Evolutionary conservation across 305 asterid species (phyloP).

Genomic region (Rubia peregrina): DNA sequence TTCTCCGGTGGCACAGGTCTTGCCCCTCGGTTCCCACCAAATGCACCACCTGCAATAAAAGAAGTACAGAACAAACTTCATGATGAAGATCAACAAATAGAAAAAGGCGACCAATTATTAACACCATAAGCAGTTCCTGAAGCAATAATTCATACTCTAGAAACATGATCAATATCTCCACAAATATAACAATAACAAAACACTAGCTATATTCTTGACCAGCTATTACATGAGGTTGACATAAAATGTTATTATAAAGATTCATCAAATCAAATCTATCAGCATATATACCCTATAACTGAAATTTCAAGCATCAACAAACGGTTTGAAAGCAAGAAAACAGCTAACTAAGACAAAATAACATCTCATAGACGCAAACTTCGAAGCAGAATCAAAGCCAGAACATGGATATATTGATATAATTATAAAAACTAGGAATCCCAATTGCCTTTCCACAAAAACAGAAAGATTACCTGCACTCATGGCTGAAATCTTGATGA

Average conservation of each 20-base stretch:
- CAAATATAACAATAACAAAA: background rate
- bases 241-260: slow-evolving; percentile 1
- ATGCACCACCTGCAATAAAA: slow-evolving; percentile 59
- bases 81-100: background rate
- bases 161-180: background rate
- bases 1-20: slow-evolving; percentile 95
- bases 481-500: slow-evolving; percentile 10
- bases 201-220: background rate
- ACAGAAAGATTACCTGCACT: slow-evolving; percentile 16
- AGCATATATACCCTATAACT: background rate
- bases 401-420: background rate
- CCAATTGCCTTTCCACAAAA: background rate
- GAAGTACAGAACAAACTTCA: background rate
- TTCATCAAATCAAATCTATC: background rate
- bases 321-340: background rate
- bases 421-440: background rate
- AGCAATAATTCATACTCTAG: background rate
- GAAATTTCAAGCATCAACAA: background rate
- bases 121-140: background rate
- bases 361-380: background rate
- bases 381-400: background rate
- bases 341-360: background rate
- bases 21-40: slow-evolving; percentile 92
- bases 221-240: background rate
- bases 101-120: background rate